Conservation (phyloP, 176 grass and related monocot genomes). For the Aegilops tauschii region DNA sequence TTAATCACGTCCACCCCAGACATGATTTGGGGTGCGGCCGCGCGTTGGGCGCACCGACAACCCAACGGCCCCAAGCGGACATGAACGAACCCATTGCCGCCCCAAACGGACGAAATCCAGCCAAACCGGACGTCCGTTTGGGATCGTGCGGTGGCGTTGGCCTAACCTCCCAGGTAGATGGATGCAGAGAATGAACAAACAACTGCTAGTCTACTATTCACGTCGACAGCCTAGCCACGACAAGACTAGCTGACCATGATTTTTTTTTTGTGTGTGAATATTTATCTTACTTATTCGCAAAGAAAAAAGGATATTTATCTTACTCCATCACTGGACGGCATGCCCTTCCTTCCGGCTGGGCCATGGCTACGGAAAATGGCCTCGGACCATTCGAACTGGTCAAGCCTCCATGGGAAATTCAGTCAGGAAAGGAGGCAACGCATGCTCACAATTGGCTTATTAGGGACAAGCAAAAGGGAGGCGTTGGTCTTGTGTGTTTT, state of each 20-base stretch:
- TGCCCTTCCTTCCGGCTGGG: not conserved
- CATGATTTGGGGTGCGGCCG: no score
- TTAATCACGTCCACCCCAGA: no score
- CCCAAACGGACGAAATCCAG: no score
- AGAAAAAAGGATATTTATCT: not conserved
- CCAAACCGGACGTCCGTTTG: no score
- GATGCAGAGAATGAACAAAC: not conserved
- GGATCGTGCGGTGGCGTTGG: no score
- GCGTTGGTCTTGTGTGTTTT: conserved; percentile 23
- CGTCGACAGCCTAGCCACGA: not conserved
- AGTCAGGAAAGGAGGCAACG: not conserved
- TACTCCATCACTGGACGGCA: not conserved
- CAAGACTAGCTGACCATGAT: conserved; percentile 6
- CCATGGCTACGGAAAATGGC: not conserved
- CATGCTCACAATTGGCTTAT: not conserved
- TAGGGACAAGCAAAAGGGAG: not conserved
- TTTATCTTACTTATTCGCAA: not conserved
- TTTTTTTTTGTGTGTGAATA: no score
- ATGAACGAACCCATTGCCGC: no score
- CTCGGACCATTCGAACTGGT: conserved; percentile 8
- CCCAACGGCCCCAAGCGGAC: no score
- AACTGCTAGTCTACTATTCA: not conserved
- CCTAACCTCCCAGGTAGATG: not conserved
- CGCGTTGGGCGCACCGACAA: no score
- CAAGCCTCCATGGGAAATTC: conserved; percentile 17